Percentiles rank a stretch among this genome's conserved stretches.
phyloP scores from a whole-genome alignment of 2,329 filamentous ascomycete species.

The Aspergillus sp. region DNA sequence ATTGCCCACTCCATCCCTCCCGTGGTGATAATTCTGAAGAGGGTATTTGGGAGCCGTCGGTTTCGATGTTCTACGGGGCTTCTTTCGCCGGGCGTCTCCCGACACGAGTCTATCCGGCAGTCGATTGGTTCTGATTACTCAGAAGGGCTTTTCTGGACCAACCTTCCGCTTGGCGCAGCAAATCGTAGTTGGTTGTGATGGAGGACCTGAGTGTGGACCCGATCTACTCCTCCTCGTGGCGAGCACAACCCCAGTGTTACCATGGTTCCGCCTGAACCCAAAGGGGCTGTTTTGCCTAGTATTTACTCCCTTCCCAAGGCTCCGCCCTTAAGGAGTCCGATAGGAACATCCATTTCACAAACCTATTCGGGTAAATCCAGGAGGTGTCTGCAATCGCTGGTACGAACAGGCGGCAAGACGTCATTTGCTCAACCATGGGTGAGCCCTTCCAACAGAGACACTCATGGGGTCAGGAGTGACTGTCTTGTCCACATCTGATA shows the following conservation, averaged over 20 bases:
- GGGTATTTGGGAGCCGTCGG: not conserved
- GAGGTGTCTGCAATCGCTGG: conserved; percentile 12
- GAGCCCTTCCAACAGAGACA: not conserved
- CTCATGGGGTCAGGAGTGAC: not conserved
- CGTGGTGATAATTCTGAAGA: not conserved
- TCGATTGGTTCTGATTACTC: conserved; percentile 1
- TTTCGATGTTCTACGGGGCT: conserved; percentile 4
- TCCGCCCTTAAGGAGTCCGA: conserved; percentile 9
- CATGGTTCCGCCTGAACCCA: conserved; percentile 17
- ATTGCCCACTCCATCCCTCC: not conserved
- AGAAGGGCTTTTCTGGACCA: not conserved
- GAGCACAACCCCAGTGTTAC: conserved; percentile 11
- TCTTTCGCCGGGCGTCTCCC: not conserved
- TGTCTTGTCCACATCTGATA: not conserved
- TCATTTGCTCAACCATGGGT: conserved; percentile 12
- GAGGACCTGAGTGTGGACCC: conserved; percentile 19
- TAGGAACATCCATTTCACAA: not conserved
- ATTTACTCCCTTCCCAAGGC: not conserved
- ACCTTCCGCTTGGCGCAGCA: conserved; percentile 7
- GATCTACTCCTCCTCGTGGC: conserved; percentile 23
- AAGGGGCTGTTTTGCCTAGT: not conserved
- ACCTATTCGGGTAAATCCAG: conserved; percentile 5
- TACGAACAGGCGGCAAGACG: conserved; percentile 12
- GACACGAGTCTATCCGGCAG: not conserved
- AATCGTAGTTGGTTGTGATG: conserved; percentile 13